Base-by-base conservation (phyloP, 2,329 filamentous ascomycete genomes). In the Coniochaeta prunicola region DNA sequence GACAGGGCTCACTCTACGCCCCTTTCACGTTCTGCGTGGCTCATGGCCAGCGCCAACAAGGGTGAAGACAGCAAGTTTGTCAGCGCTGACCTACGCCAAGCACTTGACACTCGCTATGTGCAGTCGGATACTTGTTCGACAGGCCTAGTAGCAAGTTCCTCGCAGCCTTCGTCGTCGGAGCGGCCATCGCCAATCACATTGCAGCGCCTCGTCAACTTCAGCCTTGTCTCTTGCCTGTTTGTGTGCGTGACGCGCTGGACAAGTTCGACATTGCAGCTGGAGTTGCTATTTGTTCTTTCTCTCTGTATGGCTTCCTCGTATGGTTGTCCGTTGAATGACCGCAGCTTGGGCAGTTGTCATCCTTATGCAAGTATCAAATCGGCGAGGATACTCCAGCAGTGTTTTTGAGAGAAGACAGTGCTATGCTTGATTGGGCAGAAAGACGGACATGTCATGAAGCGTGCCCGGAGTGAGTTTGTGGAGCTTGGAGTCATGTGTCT, bases 171-270 rank as follows among this genome's bases (percentile, higher is more conserved):
- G n/a, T 26, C 24, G 6, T n/a, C 26, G 13, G 21, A 30, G 45
- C 45, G 7, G 24, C 24, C 24, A 30, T 30, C 24, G 45, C 4
- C 42, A 15, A 13, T 38, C 28, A 24, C 54, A 50, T 58, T 61
- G 59, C 61, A 61, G 60, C 62, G 60, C 58, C 61, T 68, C 63
- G 61, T 62, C 62, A 64, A 62, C 57, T 42, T 65, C 57, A 62
- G 66, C 63, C 65, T 68, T 65, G 66, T 68, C 61, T 66, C 65
- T 64, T 60, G 57, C 61, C 60, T 68, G 61, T 57, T 61, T 56
- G 63, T 57, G 38, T 59, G 21, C 24, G 48, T 59, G 15, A 19
- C 63, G 60, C 59, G 59, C 31, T 57, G 60, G 28, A 60, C 55
- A 17, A 53, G 36, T 56, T 34, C 58, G 60, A 61, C 54, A 45